Conservation (phyloP, 352 stramenopile species). For the Pythium diclinum region DNA sequence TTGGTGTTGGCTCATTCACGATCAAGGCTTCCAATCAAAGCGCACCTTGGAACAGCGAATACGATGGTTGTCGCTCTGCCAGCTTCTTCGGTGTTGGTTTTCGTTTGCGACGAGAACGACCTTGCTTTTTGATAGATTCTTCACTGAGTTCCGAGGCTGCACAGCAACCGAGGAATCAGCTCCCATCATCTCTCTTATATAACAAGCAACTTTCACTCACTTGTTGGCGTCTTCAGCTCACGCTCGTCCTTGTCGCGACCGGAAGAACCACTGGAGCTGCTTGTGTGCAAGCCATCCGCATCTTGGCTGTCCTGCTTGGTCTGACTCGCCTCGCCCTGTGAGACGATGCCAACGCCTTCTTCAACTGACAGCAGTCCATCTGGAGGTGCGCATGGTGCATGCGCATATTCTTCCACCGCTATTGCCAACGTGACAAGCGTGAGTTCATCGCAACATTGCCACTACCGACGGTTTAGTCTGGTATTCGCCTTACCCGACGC, state of each 20-base stretch:
- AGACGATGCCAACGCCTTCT: background rate
- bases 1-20: background rate
- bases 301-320: background rate
- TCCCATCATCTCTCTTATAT: background rate
- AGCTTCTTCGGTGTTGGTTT: background rate
- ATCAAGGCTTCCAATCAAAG: background rate
- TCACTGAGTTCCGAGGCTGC: background rate
- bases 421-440: background rate
- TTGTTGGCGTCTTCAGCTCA: background rate
- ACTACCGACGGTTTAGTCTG: background rate
- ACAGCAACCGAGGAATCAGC: background rate
- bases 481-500: conserved; percentile 10
- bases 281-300: background rate
- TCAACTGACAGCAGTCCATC: background rate
- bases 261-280: background rate
- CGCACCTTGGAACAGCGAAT: background rate
- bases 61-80: background rate
- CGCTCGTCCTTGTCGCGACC: background rate
- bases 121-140: background rate
- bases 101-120: background rate
- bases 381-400: background rate
- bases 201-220: background rate
- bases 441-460: background rate
- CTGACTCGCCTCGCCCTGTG: background rate
- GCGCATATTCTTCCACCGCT: conserved; percentile 6